Conservation (phyloP, 768 basidiomycete species). For the Phaeotremella fagi region DNA sequence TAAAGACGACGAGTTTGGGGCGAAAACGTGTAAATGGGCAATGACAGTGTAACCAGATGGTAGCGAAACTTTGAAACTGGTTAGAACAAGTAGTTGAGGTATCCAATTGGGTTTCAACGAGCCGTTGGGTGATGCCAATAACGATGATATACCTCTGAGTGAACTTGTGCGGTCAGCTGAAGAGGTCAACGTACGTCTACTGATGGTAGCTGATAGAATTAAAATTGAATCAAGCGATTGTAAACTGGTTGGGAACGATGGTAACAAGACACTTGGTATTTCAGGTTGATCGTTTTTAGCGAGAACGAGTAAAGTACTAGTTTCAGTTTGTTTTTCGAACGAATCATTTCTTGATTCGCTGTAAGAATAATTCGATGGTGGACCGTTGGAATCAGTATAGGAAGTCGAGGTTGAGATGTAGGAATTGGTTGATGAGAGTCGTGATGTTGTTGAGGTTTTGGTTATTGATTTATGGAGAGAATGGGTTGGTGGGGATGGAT, state of each 20-base stretch:
- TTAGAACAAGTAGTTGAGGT: slow-evolving; percentile 19
- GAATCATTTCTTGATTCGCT: not conserved
- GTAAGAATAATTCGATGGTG: not conserved
- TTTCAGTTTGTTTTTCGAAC: not conserved
- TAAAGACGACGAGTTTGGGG: no score
- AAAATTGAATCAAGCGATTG: slow-evolving; percentile 11
- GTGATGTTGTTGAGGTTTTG: not conserved
- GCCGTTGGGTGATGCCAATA: not conserved
- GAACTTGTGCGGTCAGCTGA: slow-evolving; percentile 6
- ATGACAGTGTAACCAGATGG: slow-evolving; percentile 2
- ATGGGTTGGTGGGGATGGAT: not conserved
- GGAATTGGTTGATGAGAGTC: not conserved
- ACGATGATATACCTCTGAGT: slow-evolving; percentile 8
- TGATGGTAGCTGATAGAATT: slow-evolving; percentile 21
- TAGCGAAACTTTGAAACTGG: slow-evolving; percentile 13
- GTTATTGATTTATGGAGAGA: not conserved
- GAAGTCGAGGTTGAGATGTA: not conserved
- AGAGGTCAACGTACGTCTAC: slow-evolving; percentile 5
- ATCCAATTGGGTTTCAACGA: slow-evolving; percentile 12
- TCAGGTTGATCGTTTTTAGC: no score
- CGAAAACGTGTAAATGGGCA: slow-evolving; percentile 29
- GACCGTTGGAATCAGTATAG: not conserved
- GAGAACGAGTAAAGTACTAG: not conserved
- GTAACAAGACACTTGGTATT: slow-evolving; percentile 14
- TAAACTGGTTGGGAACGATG: slow-evolving; percentile 15